Conservation (phyloP, 495 filamentous ascomycete genomes). For the Aspergillus sclerotioniger region DNA sequence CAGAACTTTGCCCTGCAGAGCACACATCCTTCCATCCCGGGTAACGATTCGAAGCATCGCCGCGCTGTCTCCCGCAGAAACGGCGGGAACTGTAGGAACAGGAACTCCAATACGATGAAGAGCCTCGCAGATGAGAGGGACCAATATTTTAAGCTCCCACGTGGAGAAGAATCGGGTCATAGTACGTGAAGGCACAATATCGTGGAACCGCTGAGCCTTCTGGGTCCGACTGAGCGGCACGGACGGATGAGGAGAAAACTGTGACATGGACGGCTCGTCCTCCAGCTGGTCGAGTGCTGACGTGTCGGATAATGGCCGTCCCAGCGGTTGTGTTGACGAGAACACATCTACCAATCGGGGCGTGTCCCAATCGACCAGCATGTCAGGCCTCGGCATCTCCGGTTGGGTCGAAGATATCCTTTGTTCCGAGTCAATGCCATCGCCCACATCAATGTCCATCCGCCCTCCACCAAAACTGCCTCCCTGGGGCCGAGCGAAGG, state of each 20-base stretch:
- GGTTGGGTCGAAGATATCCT: conserved; percentile 73
- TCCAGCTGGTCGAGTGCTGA: conserved; percentile 61
- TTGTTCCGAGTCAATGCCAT: conserved; percentile 46
- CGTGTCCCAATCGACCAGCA: conserved; percentile 75
- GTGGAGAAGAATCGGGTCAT: conserved; percentile 91
- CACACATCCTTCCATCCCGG: conserved; percentile 74
- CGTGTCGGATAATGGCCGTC: conserved; percentile 29
- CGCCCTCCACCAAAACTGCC: conserved; percentile 41
- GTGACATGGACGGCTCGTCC: conserved; percentile 87
- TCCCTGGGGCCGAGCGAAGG: conserved; percentile 41
- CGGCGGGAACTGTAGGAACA: conserved; percentile 50
- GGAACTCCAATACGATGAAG: conserved; percentile 81
- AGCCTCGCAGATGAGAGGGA: conserved; percentile 75
- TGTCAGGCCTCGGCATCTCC: conserved; percentile 65
- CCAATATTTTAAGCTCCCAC: conserved; percentile 71
- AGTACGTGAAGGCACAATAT: conserved; percentile 78
- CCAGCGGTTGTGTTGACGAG: conserved; percentile 49
- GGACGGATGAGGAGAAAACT: conserved; percentile 81
- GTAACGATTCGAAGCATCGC: conserved; percentile 71
- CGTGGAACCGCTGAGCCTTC: conserved; percentile 78
- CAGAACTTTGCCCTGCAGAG: conserved; percentile 77
- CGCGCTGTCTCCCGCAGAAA: conserved; percentile 44
- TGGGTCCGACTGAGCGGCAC: conserved; percentile 83
- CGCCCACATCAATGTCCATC: conserved; percentile 56
- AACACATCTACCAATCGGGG: conserved; percentile 55